These are phyloP conservation scores for Thymus mandschuricus DNA, from an alignment of 257 asterid genomes.

Conservation along the genomic window DNA sequence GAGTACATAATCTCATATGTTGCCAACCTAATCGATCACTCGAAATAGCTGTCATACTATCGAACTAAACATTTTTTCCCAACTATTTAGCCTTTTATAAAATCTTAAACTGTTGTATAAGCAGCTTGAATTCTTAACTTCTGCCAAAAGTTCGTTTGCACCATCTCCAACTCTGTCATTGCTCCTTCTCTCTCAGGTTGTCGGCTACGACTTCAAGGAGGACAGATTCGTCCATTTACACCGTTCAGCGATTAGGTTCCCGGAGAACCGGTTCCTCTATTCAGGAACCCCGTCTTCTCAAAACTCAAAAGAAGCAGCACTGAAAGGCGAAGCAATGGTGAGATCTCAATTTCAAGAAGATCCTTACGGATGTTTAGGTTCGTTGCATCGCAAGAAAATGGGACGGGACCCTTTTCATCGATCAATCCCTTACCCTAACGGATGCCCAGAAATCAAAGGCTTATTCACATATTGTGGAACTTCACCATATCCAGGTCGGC, in stretches of 20 bases:
- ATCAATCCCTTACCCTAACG: constrained; percentile 88
- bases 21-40: neutral
- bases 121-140: neutral
- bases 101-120: neutral
- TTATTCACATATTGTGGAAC: constrained; percentile 81
- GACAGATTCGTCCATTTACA: constrained; percentile 84
- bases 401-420: constrained; percentile 93
- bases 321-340: constrained; percentile 83
- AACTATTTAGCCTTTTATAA: neutral
- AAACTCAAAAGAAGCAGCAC: constrained; percentile 77
- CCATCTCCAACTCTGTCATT: neutral
- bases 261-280: constrained; percentile 68
- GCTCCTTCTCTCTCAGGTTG: constrained; percentile 52
- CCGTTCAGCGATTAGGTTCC: constrained; percentile 73
- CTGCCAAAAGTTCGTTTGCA: neutral
- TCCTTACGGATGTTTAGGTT: constrained; percentile 84
- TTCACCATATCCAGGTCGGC: constrained; percentile 64
- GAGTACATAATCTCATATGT: neutral
- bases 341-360: constrained; percentile 80
- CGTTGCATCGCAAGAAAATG: constrained; percentile 69
- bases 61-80: neutral
- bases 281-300: constrained; percentile 83
- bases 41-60: neutral
- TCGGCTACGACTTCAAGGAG: constrained; percentile 94
- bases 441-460: constrained; percentile 88